Evolutionary conservation across 2,329 filamentous ascomycete species (phyloP).

Genomic region (Colletotrichum orbiculare): DNA sequence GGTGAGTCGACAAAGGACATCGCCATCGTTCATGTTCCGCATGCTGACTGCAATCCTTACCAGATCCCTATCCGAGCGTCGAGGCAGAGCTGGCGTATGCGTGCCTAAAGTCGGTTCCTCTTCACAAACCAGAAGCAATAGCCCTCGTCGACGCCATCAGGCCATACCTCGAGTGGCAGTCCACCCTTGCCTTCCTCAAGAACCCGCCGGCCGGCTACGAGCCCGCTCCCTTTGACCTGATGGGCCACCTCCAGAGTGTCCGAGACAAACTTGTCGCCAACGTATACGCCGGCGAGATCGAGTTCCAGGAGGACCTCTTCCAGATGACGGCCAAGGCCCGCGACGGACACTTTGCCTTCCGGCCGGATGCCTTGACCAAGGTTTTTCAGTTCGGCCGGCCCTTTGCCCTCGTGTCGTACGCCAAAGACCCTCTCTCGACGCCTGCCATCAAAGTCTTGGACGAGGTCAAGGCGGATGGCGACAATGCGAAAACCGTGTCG

Average conservation of each 20-base stretch:
- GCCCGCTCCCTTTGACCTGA: slow-evolving; percentile 54
- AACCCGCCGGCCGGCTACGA: slow-evolving; percentile 62
- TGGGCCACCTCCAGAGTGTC: slow-evolving; percentile 46
- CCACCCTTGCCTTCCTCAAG: slow-evolving; percentile 58
- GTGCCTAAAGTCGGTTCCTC: slow-evolving; percentile 52
- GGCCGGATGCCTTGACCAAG: slow-evolving; percentile 51
- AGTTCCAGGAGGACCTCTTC: slow-evolving; percentile 54
- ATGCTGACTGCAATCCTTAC: too few species aligned
- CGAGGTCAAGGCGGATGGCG: slow-evolving; percentile 45
- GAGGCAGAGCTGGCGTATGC: slow-evolving; percentile 48
- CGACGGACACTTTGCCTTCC: slow-evolving; percentile 54
- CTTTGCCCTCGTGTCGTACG: slow-evolving; percentile 53
- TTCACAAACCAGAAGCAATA: slow-evolving; percentile 45
- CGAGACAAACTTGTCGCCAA: slow-evolving; percentile 45
- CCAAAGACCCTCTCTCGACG: slow-evolving; percentile 46
- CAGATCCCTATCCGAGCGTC: slow-evolving; percentile 43
- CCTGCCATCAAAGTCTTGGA: slow-evolving; percentile 60
- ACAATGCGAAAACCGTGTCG: slow-evolving; percentile 37
- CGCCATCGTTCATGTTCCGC: too few species aligned
- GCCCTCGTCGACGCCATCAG: slow-evolving; percentile 49
- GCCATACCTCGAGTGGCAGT: slow-evolving; percentile 59
- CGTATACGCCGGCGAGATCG: slow-evolving; percentile 51
- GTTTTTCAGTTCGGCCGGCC: slow-evolving; percentile 50
- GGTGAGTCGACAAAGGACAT: too few species aligned
- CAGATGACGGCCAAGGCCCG: slow-evolving; percentile 51